Evolutionary conservation across 441 rosid species (phyloP).

Genomic region (Erodium texanum): DNA sequence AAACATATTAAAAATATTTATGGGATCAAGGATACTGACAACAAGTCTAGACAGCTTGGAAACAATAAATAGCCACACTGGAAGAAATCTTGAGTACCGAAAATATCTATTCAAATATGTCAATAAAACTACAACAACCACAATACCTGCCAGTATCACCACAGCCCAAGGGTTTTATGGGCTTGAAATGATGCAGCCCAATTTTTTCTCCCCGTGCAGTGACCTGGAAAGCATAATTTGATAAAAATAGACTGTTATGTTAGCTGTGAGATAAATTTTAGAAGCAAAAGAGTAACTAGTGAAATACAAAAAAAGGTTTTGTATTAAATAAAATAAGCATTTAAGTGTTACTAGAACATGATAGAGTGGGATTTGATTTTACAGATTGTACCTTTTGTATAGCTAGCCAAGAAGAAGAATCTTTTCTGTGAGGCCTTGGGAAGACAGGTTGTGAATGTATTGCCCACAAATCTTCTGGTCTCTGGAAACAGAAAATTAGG

Average conservation of each 20-base stretch:
- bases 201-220: conserved; percentile 63
- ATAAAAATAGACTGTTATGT: conserved; percentile 4
- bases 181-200: conserved; percentile 84
- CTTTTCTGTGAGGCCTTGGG: conserved; percentile 76
- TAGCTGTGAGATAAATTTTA: background rate
- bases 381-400: conserved; percentile 52
- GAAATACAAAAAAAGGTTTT: too few species aligned
- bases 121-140: background rate
- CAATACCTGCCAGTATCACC: conserved; percentile 97
- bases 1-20: too few species aligned
- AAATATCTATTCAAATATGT: background rate
- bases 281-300: background rate
- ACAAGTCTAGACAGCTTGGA: too few species aligned
- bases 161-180: conserved; percentile 86
- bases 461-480: conserved; percentile 95
- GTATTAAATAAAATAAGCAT: background rate
- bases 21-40: background rate
- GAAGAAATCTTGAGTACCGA: background rate
- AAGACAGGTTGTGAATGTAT: conserved; percentile 65
- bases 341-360: background rate
- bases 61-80: too few species aligned
- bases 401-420: conserved; percentile 68
- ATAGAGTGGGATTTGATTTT: background rate
- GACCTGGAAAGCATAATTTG: conserved; percentile 39
- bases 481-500: conserved; percentile 37